Evolutionary conservation across 352 stramenopile genomes (phyloP).

Genomic region (Phytophthora rubi): DNA sequence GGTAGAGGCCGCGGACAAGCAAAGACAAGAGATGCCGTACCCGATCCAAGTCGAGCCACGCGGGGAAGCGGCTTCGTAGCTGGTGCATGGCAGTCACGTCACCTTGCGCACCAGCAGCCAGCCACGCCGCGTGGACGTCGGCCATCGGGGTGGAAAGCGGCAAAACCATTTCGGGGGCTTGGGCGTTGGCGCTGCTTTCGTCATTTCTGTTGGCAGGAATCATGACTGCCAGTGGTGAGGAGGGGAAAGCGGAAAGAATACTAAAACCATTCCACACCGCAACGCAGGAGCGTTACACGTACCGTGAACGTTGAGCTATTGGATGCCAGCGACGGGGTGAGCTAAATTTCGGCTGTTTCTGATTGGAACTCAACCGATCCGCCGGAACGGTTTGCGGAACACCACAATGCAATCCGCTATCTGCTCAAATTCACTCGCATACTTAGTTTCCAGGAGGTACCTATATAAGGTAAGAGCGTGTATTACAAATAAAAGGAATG

Average conservation of each 20-base stretch:
- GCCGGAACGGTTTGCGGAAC: too few relatives aligned
- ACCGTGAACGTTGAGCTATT: too few relatives aligned
- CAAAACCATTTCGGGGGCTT: background rate
- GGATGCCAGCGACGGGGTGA: too few relatives aligned
- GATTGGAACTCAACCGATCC: too few relatives aligned
- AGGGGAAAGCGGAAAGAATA: background rate
- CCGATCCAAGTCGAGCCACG: constrained; percentile 26
- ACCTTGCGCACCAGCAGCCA: constrained; percentile 13
- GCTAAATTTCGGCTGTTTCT: too few relatives aligned
- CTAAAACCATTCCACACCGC: background rate
- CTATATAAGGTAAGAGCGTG: background rate
- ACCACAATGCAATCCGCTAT: too few relatives aligned
- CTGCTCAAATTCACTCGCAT: background rate
- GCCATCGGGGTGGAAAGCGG: background rate
- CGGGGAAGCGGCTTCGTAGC: constrained; percentile 11
- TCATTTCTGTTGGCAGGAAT: background rate
- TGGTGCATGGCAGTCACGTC: constrained; percentile 21
- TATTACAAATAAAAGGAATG: background rate
- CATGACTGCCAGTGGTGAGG: background rate
- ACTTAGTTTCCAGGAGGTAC: background rate
- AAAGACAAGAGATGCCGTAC: constrained; percentile 9
- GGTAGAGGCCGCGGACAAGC: background rate
- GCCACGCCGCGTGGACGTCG: constrained; percentile 25
- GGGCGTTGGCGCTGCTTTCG: background rate
- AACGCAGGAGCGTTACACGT: background rate